Evolutionary conservation across 140 eudicot species (phyloP), one percentile per base, ranked within the genome.

Genomic region (Anethum foeniculum): DNA sequence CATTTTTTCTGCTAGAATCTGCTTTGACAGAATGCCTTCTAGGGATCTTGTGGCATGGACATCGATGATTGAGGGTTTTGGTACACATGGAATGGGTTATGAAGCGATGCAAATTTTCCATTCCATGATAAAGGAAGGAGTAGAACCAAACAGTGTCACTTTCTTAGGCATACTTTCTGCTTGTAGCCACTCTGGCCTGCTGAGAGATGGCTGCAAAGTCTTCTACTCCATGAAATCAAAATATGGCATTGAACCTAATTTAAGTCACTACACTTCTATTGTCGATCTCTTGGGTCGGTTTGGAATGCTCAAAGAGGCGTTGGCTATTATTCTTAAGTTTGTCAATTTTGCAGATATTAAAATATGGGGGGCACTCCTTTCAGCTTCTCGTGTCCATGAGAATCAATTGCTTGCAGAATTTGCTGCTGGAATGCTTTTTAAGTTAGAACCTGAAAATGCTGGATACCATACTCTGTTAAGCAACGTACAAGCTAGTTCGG

Each of bases 31-130:
- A 71, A 82, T 85, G 83, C 48, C 56, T 34, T 71, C 38, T 27
- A 85, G 72, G 81, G 90, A 87, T 81, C 76, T 85, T 56, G 83
- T 87, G 11, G 44, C 88, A 14, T 83, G 87, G 89, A 78, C 91
- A 54, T 85, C 91, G 16, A 88, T 88, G 85, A 88, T 88, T 41
- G 89, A 83, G 81, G 91, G 89, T 5, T 81, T 16, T 56, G 91
- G 86, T 36, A 75, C 77, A 47, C 84, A 88, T 71, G 91, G 91
- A 32, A 52, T 85, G 23, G 91, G 85, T 71, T 30, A 21, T 10
- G 83, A 85, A 81, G 86, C 91, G 6, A 43, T 85, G 6, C 75
- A 77, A 11, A 79, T 73, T 39, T 88, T 85, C 65, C 71, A 81
- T 74, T 71, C 51, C 27, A 83, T 88, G 91, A 28, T 67, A 38